A percentile compares a stretch with the other conserved stretches of the same genome.
Evolutionary conservation across 257 asterid genomes (phyloP).

Genomic region (Salvia splendens): DNA sequence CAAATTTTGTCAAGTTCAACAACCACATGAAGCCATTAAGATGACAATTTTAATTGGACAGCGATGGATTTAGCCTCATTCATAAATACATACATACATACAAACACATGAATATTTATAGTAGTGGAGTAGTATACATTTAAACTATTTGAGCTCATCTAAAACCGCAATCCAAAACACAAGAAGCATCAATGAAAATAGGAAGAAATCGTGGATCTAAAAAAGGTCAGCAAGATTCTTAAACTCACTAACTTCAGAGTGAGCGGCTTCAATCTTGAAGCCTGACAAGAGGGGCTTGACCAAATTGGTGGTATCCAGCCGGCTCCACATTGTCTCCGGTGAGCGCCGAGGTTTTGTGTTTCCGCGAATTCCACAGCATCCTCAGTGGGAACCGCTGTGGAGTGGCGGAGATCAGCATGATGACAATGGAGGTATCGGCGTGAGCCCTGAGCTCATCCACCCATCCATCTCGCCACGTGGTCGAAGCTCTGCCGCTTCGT

Average conservation of each 20-base stretch:
- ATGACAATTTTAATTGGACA: not conserved
- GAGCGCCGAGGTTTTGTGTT: slow-evolving; percentile 47
- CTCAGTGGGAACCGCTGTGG: slow-evolving; percentile 53
- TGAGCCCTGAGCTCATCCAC: slow-evolving; percentile 70
- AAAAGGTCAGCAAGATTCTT: slow-evolving; percentile 68
- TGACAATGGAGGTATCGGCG: slow-evolving; percentile 54
- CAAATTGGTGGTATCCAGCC: slow-evolving; percentile 45
- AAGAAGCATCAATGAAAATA: too few relatives aligned
- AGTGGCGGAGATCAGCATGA: slow-evolving; percentile 56
- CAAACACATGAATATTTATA: too few relatives aligned
- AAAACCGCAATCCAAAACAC: too few relatives aligned
- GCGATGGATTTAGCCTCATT: not conserved
- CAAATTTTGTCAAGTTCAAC: not conserved
- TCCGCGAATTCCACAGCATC: slow-evolving; percentile 65
- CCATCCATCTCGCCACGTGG: slow-evolving; percentile 67
- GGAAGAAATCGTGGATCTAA: not conserved
- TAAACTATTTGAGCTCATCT: too few relatives aligned
- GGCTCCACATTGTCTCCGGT: slow-evolving; percentile 56
- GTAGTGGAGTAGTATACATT: too few relatives aligned
- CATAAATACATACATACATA: too few relatives aligned
- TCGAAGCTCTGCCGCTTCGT: slow-evolving; percentile 63
- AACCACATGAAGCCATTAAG: not conserved
- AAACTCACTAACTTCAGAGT: slow-evolving; percentile 73
- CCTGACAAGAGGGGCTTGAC: slow-evolving; percentile 45
- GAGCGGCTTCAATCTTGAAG: slow-evolving; percentile 51